Conservation (phyloP, 1,284 basidiomycete species). For the Fomitopsis pinicola region DNA sequence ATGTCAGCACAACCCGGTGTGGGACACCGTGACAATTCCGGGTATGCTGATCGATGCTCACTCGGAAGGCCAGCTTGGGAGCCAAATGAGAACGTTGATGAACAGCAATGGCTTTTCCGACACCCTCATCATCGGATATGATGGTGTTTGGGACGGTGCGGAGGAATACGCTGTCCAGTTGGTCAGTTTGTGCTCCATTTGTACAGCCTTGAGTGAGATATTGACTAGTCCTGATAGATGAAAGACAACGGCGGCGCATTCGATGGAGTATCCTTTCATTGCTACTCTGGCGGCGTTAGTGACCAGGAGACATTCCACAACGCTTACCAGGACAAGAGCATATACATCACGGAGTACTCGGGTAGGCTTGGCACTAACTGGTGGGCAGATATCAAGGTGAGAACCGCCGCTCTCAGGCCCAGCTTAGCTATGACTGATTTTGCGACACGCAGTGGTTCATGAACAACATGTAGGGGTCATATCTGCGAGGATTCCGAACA, state of each 20-base stretch:
- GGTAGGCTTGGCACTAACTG: constrained; percentile 54
- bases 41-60: constrained; percentile 37
- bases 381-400: constrained; percentile 71
- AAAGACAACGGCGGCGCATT: constrained; percentile 40
- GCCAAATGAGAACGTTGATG: constrained; percentile 38
- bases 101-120: constrained; percentile 38
- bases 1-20: constrained; percentile 34
- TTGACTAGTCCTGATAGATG: constrained; percentile 32
- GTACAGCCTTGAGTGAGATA: too few relatives aligned
- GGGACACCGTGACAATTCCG: too few relatives aligned
- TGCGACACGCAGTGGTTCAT: neutral
- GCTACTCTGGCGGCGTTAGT: constrained; percentile 38
- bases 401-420: neutral
- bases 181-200: constrained; percentile 1
- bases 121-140: constrained; percentile 43
- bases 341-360: constrained; percentile 50
- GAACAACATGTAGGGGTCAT: neutral
- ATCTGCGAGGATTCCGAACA: neutral
- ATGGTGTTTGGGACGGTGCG: constrained; percentile 48
- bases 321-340: constrained; percentile 42
- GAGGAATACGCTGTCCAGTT: constrained; percentile 45
- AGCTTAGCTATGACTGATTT: constrained; percentile 8
- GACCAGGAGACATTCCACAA: constrained; percentile 41
- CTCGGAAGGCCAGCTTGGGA: constrained; percentile 38
- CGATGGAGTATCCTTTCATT: constrained; percentile 47